Conservation (phyloP, 176 grass and related monocot species). For the Bonia amplexicaulis region DNA sequence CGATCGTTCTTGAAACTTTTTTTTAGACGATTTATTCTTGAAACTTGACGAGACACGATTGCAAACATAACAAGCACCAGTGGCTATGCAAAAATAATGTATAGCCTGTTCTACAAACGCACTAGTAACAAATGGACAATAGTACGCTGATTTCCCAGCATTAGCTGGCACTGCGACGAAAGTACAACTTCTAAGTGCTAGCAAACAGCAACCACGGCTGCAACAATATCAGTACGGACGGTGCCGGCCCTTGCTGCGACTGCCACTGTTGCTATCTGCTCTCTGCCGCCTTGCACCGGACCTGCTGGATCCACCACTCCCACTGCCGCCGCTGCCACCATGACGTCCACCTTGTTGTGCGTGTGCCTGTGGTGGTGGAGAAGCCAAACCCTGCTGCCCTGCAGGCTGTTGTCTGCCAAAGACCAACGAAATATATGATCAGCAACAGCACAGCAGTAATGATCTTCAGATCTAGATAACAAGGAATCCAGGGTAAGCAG, state of each 20-base stretch:
- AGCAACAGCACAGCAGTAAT: background rate
- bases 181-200: background rate
- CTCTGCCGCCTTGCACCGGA: conserved; percentile 10
- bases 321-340: background rate
- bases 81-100: background rate
- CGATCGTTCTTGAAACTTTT: too few species aligned
- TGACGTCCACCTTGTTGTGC: conserved; percentile 5
- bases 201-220: background rate
- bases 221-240: conserved; percentile 32
- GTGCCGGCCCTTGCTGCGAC: conserved; percentile 33
- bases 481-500: too few species aligned
- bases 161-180: background rate
- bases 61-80: background rate
- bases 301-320: conserved; percentile 9
- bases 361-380: conserved; percentile 23
- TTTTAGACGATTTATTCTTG: background rate
- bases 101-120: background rate
- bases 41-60: background rate
- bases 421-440: background rate
- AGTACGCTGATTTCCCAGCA: background rate
- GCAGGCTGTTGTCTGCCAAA: conserved; percentile 43
- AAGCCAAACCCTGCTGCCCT: conserved; percentile 2
- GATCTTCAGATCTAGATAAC: background rate
- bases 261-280: conserved; percentile 22
- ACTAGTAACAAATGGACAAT: background rate